Percentiles rank a stretch among this genome's conserved stretches.
phyloP scores from a whole-genome alignment of 208 protist genomes.

The Wallacemonas sp. region DNA sequence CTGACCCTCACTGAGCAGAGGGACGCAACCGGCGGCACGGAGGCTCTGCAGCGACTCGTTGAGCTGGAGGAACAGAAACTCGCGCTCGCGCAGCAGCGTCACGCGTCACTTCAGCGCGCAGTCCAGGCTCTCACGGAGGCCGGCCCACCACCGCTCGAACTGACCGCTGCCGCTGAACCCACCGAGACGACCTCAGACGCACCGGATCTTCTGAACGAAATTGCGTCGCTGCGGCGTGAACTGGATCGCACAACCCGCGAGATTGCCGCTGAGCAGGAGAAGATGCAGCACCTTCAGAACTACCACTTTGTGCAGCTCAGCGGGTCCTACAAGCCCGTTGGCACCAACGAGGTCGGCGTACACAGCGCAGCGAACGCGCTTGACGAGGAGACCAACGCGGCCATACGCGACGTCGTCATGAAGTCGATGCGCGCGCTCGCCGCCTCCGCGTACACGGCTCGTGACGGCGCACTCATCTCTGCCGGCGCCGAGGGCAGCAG shows the following conservation, averaged over 20 bases:
- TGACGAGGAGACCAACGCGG: constrained; percentile 64
- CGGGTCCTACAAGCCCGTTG: constrained; percentile 41
- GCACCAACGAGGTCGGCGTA: constrained; percentile 25
- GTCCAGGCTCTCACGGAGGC: constrained; percentile 31
- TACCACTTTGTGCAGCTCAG: constrained; percentile 68
- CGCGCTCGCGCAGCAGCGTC: constrained; percentile 34
- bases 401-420: constrained; percentile 55
- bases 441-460: constrained; percentile 22
- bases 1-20: constrained; percentile 24
- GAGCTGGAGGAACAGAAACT: constrained; percentile 56
- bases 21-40: constrained; percentile 22
- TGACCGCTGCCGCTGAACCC: neutral
- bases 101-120: constrained; percentile 37
- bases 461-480: neutral
- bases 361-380: constrained; percentile 28
- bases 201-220: constrained; percentile 26
- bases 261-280: constrained; percentile 36
- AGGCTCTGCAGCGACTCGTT: constrained; percentile 38
- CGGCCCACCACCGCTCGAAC: constrained; percentile 12
- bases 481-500: neutral
- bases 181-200: neutral
- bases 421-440: constrained; percentile 55
- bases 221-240: constrained; percentile 39
- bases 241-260: constrained; percentile 49
- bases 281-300: constrained; percentile 41